Base-by-base conservation (phyloP, 495 filamentous ascomycete species). In the Talaromyces ruber region DNA sequence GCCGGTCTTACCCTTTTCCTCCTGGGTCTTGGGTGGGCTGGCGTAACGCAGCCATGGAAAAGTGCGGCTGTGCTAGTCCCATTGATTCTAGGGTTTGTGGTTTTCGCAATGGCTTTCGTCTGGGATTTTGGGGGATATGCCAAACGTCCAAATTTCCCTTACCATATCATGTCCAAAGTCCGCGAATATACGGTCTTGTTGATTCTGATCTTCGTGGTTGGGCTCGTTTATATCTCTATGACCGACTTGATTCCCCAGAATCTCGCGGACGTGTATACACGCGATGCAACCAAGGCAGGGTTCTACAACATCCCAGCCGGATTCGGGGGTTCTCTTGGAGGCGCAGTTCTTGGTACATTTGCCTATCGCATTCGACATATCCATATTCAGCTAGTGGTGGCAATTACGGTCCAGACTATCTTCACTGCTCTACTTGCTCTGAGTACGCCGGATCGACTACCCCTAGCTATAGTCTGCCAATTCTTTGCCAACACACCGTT, bases 401-500 rank as follows among this genome's bases (percentile, higher is more conserved):
- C 60, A 18, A 54, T 62, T 18, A 52, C 60, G 24, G 43, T 62
- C 28, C 60, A 62, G 26, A 62, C 54, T 32, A n/a, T 62, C 30
- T 39, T 62, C 58, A 29, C 52, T 22, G 60, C 45, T 43, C 60
- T 62, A 26, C 54, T 54, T 18, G 47, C 60, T 18, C 50, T 62
- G 26, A 54, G 54, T 26, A 62, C 60, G 22, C 60, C 60, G 2
- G 28, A 62, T 53, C 50, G 47, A 26, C 45, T 26, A 34, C 11
- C 60, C 8, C 30, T 62, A 37, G 51, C 60, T 8, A 22, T 62
- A 26, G 60, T 54, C 24, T 62, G 51, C 26, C 60, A 62, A 55
- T 62, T 62, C 3, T 62, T 62, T 37, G 60, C 60, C 8, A 62
- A 51, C 14, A 24, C 59, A 24, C 60, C 60, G n/a, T 62, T 62